phyloP scores from a whole-genome alignment of 1,284 basidiomycete genomes.

The Heterobasidion parviporum region DNA sequence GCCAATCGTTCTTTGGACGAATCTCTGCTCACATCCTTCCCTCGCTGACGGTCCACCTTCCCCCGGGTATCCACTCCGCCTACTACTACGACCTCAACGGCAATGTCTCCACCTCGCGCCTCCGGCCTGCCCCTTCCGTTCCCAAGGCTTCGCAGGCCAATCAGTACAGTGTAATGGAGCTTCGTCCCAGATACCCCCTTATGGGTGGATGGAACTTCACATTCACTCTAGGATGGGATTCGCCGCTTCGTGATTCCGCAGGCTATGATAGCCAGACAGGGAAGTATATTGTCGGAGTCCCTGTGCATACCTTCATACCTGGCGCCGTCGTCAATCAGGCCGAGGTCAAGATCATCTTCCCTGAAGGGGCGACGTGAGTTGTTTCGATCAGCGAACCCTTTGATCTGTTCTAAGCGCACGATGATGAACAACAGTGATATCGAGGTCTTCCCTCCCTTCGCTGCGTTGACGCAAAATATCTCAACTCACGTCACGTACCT shows the following conservation, averaged over 20 bases:
- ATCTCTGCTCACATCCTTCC: slow-evolving; percentile 65
- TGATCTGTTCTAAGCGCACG: not conserved
- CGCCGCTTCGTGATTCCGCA: slow-evolving; percentile 69
- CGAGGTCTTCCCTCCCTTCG: slow-evolving; percentile 72
- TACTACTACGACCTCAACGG: slow-evolving; percentile 92
- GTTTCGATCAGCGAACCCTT: not conserved
- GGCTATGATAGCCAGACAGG: slow-evolving; percentile 51
- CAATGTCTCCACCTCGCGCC: slow-evolving; percentile 92
- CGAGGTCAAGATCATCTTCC: slow-evolving; percentile 76
- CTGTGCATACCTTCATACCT: slow-evolving; percentile 79
- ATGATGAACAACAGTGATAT: slow-evolving; percentile 51
- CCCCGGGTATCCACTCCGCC: slow-evolving; percentile 69
- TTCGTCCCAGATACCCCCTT: slow-evolving; percentile 88
- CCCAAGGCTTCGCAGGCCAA: slow-evolving; percentile 44
- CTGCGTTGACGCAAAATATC: slow-evolving; percentile 50
- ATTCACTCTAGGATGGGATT: slow-evolving; percentile 92
- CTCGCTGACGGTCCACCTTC: slow-evolving; percentile 68
- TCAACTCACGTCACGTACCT: slow-evolving; percentile 81
- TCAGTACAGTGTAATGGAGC: slow-evolving; percentile 63
- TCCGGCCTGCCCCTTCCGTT: slow-evolving; percentile 61
- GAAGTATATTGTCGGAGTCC: slow-evolving; percentile 72
- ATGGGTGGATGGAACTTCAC: slow-evolving; percentile 97
- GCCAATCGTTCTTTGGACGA: slow-evolving; percentile 59
- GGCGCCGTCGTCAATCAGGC: slow-evolving; percentile 81
- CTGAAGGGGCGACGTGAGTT: slow-evolving; percentile 88